phyloP scores from a whole-genome alignment of 192 early-diverging fungal genomes.

The Coemansia biformis region DNA sequence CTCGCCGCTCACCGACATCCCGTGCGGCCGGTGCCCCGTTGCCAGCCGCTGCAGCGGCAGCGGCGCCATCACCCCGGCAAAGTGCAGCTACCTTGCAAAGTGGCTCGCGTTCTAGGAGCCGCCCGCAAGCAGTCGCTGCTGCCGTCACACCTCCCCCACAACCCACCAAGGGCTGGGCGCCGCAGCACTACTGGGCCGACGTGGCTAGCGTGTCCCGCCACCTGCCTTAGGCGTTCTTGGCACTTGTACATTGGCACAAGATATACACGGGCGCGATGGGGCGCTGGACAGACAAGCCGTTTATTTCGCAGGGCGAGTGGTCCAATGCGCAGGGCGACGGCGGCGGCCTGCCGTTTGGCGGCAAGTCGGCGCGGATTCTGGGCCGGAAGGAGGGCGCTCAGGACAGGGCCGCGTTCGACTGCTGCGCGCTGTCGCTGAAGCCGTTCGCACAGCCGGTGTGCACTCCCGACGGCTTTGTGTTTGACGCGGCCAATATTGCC shows the following conservation, averaged over 20 bases:
- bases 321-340: constrained; percentile 53
- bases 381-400: constrained; percentile 59
- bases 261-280: too few relatives aligned
- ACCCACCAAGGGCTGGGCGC: too few relatives aligned
- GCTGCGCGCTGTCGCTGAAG: constrained; percentile 85
- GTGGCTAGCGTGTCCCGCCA: too few relatives aligned
- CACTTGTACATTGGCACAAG: too few relatives aligned
- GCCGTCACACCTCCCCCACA: neutral
- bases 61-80: constrained; percentile 69
- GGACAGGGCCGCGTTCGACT: constrained; percentile 68
- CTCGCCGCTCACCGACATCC: constrained; percentile 68
- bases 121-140: too few relatives aligned
- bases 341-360: constrained; percentile 61
- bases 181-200: too few relatives aligned
- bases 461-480: constrained; percentile 78
- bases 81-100: constrained; percentile 74
- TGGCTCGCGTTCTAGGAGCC: constrained; percentile 64
- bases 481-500: constrained; percentile 81
- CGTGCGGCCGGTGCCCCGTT: constrained; percentile 88
- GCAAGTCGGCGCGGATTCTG: constrained; percentile 54
- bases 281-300: constrained; percentile 71
- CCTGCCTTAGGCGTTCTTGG: too few relatives aligned
- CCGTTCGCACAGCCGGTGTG: constrained; percentile 85
- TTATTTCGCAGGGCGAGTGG: constrained; percentile 81
- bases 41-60: constrained; percentile 66